Conservation (phyloP, 805 yeast genomes). For the Peterozyma xylosa region DNA sequence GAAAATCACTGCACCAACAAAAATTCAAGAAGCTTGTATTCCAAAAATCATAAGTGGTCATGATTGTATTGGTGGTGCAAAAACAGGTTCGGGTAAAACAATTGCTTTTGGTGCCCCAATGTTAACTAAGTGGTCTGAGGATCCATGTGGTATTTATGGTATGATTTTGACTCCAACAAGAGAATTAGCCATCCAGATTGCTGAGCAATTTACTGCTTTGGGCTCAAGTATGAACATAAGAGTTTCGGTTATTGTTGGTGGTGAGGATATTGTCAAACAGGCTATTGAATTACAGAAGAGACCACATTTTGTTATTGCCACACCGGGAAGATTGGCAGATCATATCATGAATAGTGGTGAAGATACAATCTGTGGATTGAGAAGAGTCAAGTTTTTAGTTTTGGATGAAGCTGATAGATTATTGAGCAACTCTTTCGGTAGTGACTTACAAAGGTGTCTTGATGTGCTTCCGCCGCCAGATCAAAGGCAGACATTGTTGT, state of each 20-base stretch:
- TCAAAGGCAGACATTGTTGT: constrained; percentile 78
- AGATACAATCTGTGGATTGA: constrained; percentile 74
- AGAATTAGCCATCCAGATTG: constrained; percentile 93
- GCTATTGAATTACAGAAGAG: constrained; percentile 70
- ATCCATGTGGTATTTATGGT: constrained; percentile 90
- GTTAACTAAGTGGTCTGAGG: constrained; percentile 89
- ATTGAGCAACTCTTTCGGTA: constrained; percentile 75
- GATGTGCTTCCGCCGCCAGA: constrained; percentile 61
- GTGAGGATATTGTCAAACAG: constrained; percentile 88
- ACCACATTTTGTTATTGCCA: constrained; percentile 94
- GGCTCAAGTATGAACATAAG: constrained; percentile 86
- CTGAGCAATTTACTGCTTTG: constrained; percentile 90
- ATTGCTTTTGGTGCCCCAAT: constrained; percentile 98
- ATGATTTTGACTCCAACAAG: constrained; percentile 85
- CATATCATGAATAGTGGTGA: constrained; percentile 85
- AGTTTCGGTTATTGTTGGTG: constrained; percentile 86
- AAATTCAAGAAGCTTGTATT: constrained; percentile 82
- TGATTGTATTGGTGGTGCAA: constrained; percentile 97
- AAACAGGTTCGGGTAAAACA: constrained; percentile 97
- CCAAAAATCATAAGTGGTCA: constrained; percentile 78
- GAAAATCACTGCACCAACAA: constrained; percentile 79
- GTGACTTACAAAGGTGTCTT: constrained; percentile 70
- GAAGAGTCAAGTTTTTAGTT: constrained; percentile 73
- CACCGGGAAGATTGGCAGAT: constrained; percentile 95
- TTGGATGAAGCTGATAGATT: constrained; percentile 95